Percentiles rank a stretch among this genome's conserved stretches.
These are phyloP conservation scores for Themeda triandra DNA, from an alignment of 176 grass and related monocot species.

Conservation along the genomic window DNA sequence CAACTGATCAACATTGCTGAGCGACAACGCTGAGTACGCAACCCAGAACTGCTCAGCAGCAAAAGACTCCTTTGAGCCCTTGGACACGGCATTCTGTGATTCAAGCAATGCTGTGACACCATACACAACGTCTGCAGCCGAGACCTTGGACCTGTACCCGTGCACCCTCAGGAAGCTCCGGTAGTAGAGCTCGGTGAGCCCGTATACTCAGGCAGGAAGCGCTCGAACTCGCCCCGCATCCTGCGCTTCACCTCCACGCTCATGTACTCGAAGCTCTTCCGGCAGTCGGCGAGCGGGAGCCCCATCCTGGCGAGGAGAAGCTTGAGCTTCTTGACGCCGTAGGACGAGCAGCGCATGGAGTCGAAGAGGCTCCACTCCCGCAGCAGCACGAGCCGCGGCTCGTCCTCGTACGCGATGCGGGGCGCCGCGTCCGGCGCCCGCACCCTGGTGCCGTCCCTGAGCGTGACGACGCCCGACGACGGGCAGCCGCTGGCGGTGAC, in stretches of 20 bases:
- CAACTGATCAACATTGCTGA: conserved; percentile 69
- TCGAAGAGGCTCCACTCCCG: conserved; percentile 74
- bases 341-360: conserved; percentile 86
- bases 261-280: conserved; percentile 94
- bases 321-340: conserved; percentile 91
- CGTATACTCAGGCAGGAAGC: conserved; percentile 85
- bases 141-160: conserved; percentile 73
- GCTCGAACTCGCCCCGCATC: conserved; percentile 73
- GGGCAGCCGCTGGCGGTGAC: conserved; percentile 61
- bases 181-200: conserved; percentile 82
- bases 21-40: conserved; percentile 71
- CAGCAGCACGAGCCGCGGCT: conserved; percentile 72
- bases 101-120: conserved; percentile 78
- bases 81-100: conserved; percentile 16
- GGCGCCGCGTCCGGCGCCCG: conserved; percentile 58
- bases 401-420: conserved; percentile 81
- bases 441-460: conserved; percentile 85
- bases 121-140: conserved; percentile 88
- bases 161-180: conserved; percentile 77
- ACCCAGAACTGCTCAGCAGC: conserved; percentile 74
- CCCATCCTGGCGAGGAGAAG: conserved; percentile 87
- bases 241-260: conserved; percentile 86
- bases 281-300: conserved; percentile 71
- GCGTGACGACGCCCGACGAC: conserved; percentile 46
- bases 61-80: conserved; percentile 39